Base-by-base conservation (phyloP, 108 stramenopile species). In the Stephanodiscus minutulus region DNA sequence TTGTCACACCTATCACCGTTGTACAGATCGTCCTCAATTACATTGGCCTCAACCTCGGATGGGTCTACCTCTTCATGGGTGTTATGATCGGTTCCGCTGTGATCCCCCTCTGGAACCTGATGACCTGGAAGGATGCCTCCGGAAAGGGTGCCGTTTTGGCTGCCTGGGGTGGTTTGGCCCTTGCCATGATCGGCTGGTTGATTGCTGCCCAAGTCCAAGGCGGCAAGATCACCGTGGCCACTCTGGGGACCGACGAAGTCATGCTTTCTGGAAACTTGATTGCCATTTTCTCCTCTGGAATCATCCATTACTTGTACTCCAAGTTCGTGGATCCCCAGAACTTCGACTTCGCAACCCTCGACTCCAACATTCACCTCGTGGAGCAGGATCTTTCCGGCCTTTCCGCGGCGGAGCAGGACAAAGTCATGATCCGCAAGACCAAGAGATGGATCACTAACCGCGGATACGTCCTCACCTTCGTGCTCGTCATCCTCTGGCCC, bases 11-110 rank as follows among this genome's bases (percentile, higher is more conserved):
- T n/a, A 11, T 22, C 15, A 11, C 41, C 13, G 4, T 28, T 52
- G 9, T 13, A 64, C 63, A 77, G 76, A 82, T 82, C 67, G 59
- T 52, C 8, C 72, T 82, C 37, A 55, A 83, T 37, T 37, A 18
- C 28, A 47, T 72, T n/a, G 85, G 85, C 43, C 79, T 96, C 49
- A 87, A 81, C 70, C 89, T 97, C 58, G 96, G 96, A 66, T 97
- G 93, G 91, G 94, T 97, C 60, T 97, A 97, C 83, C 83, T 94
- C 58, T 94, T 95, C 81, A 97, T 97, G 96, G 96, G 96, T 44
- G 66, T 95, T 63, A 60, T 91, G 11, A 95, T 97, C 70, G 96
- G 96, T 71, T 95, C 93, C 48, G 96, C 94, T 29, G 96, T 97
- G 12, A 64, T 87, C 47, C 96, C 96, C 27, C 72, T 94, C 25